These are phyloP conservation scores for Fraxinus velutina DNA, from an alignment of 305 asterid genomes.

Conservation along the genomic window DNA sequence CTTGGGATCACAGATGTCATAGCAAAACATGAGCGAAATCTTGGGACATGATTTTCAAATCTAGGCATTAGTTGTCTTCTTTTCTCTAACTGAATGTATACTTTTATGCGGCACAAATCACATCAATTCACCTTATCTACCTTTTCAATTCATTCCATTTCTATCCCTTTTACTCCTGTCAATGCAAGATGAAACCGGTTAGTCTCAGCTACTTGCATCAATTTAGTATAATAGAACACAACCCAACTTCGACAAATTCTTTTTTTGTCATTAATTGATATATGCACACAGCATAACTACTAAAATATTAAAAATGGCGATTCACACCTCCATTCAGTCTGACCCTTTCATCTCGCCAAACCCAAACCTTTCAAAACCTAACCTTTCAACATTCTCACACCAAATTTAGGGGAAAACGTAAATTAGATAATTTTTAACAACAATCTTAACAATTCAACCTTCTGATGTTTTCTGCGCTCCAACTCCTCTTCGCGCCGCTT, in stretches of 20 bases:
- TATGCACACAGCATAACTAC: neutral
- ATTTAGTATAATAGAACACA: neutral
- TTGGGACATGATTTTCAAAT: neutral
- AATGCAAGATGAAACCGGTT: neutral
- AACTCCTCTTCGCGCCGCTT: conserved; percentile 36
- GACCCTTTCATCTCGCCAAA: neutral
- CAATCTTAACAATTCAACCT: conserved; percentile 38
- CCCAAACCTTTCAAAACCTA: conserved; percentile 8
- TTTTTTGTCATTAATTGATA: neutral
- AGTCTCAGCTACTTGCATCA: neutral
- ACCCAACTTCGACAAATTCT: neutral
- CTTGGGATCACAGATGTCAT: neutral
- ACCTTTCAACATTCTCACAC: neutral
- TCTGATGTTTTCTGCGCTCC: conserved; percentile 28
- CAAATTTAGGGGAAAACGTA: conserved; percentile 6
- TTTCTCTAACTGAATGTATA: neutral
- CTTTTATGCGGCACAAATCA: neutral
- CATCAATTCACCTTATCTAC: neutral
- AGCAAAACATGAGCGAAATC: neutral
- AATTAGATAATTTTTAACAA: neutral
- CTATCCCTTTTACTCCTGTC: neutral
- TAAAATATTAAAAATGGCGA: neutral
- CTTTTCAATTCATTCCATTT: neutral
- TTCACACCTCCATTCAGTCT: neutral
- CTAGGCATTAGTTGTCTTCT: neutral